Conservation (phyloP, 257 asterid species). For the Oldenlandia corymbosa region DNA sequence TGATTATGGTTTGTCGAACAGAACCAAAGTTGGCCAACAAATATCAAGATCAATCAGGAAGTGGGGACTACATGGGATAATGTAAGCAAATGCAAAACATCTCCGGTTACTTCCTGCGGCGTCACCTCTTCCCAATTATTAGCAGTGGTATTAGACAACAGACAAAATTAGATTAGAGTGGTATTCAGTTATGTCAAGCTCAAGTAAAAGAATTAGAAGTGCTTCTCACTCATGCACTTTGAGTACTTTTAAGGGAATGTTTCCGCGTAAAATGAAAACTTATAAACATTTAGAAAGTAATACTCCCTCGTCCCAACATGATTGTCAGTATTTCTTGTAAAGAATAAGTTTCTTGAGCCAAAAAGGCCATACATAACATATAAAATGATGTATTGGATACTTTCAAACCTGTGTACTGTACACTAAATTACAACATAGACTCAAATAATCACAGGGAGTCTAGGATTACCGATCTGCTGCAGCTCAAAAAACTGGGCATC, state of each 20-base stretch:
- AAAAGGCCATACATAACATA: not conserved
- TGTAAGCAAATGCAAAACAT: not conserved
- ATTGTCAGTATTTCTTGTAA: too few relatives aligned
- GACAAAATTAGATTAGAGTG: not conserved
- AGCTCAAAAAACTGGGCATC: constrained; percentile 58
- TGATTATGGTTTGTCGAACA: not conserved
- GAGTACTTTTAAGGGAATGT: too few relatives aligned
- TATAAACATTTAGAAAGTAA: too few relatives aligned
- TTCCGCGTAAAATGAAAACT: too few relatives aligned
- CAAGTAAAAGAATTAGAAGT: too few relatives aligned
- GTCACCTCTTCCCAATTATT: not conserved
- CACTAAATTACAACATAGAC: constrained; percentile 3
- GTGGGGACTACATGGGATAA: not conserved
- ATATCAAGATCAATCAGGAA: not conserved
- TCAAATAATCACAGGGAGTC: not conserved
- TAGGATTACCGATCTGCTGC: not conserved
- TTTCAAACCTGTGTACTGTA: not conserved
- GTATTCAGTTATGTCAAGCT: too few relatives aligned
- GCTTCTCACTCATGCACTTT: too few relatives aligned
- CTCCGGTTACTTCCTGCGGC: constrained; percentile 4
- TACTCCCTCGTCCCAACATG: too few relatives aligned
- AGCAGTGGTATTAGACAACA: not conserved
- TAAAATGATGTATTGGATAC: not conserved
- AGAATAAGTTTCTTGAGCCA: not conserved
- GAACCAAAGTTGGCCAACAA: not conserved